Evolutionary conservation across 1,284 basidiomycete species (phyloP).

Genomic region (Melanopsichium pennsylvanicum): DNA sequence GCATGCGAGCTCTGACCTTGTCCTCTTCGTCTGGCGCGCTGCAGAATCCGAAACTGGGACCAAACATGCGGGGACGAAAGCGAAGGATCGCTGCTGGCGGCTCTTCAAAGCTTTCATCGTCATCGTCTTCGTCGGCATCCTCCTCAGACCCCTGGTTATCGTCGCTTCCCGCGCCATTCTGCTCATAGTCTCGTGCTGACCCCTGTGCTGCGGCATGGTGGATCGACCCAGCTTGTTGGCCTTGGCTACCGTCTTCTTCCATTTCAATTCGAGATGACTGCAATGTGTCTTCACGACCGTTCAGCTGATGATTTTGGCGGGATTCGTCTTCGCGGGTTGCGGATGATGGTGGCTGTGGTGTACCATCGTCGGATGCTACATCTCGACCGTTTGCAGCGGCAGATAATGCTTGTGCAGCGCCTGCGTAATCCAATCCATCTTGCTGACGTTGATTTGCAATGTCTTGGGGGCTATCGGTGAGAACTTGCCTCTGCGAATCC

Average conservation of each 20-base stretch:
- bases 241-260: too few relatives aligned
- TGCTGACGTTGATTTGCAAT: constrained; percentile 23
- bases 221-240: too few relatives aligned
- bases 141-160: constrained; percentile 1
- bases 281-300: too few relatives aligned
- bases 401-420: constrained; percentile 13
- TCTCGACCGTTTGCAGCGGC: too few relatives aligned
- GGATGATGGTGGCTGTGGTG: too few relatives aligned
- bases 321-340: too few relatives aligned
- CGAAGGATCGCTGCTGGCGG: constrained; percentile 30
- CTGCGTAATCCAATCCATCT: constrained; percentile 12
- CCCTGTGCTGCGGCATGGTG: background rate
- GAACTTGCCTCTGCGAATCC: constrained; percentile 32
- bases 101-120: constrained; percentile 31
- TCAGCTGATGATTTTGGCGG: too few relatives aligned
- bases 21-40: constrained; percentile 34
- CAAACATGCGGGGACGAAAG: constrained; percentile 26
- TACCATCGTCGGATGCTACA: too few relatives aligned
- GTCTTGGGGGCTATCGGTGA: constrained; percentile 38
- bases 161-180: background rate
- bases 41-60: constrained; percentile 43
- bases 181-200: background rate
- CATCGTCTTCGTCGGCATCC: constrained; percentile 3
- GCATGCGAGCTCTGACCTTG: constrained; percentile 30
- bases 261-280: too few relatives aligned